phyloP scores from a whole-genome alignment of 306 rosid species.

The Pterocarpus santalinus region DNA sequence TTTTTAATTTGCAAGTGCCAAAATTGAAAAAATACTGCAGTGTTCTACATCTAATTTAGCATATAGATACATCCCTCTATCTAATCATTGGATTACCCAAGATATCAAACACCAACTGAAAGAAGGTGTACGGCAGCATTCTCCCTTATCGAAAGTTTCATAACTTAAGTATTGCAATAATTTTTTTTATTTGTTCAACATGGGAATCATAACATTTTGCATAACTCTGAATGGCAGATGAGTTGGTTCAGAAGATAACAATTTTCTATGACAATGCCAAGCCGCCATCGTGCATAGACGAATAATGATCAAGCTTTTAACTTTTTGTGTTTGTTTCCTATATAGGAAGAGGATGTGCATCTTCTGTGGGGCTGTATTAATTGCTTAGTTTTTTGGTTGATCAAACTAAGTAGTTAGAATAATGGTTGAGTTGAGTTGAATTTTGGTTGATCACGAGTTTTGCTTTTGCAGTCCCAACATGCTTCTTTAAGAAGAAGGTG shows the following conservation, averaged over 20 bases:
- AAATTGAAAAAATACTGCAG: no score
- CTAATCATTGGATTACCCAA: no score
- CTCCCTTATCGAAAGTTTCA: no score
- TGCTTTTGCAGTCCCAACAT: neutral
- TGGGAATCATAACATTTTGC: neutral
- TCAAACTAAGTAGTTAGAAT: neutral
- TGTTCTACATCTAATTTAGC: no score
- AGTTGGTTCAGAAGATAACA: constrained; percentile 28
- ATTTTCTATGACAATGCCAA: neutral
- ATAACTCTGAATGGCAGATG: constrained; percentile 25
- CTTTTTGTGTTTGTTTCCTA: neutral
- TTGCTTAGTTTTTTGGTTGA: neutral
- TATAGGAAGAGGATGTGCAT: neutral
- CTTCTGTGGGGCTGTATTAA: neutral
- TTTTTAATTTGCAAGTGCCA: no score
- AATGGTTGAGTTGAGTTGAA: neutral
- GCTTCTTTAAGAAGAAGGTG: neutral
- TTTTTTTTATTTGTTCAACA: no score
- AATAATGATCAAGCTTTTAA: neutral
- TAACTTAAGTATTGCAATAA: no score
- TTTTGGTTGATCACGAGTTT: neutral
- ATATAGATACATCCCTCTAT: no score
- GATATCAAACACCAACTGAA: no score
- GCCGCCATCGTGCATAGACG: neutral
- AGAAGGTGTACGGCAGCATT: no score